phyloP scores from a whole-genome alignment of 2,329 filamentous ascomycete species.

The Aspergillus unguis region DNA sequence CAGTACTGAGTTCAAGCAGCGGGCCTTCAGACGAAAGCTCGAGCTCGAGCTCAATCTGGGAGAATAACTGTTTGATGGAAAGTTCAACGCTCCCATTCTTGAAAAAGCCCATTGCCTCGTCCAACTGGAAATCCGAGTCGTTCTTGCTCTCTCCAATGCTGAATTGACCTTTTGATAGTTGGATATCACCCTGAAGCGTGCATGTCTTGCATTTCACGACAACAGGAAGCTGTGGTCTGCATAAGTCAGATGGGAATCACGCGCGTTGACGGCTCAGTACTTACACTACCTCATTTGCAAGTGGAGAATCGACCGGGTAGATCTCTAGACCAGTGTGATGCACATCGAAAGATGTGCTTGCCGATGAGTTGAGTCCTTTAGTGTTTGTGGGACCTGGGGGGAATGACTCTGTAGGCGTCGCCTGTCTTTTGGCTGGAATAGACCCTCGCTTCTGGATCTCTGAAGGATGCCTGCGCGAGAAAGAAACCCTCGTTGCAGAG shows the following conservation, averaged over 20 bases:
- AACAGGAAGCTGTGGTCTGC: neutral
- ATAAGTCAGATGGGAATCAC: neutral
- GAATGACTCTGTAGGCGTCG: neutral
- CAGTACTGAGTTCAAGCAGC: neutral
- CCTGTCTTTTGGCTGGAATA: neutral
- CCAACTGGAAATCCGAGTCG: neutral
- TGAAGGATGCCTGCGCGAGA: neutral
- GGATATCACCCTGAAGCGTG: conserved; percentile 1
- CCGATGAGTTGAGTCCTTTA: neutral
- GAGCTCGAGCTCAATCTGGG: conserved; percentile 4
- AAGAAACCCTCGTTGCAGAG: neutral
- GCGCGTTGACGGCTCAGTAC: neutral
- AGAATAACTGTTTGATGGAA: neutral
- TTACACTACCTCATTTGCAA: neutral
- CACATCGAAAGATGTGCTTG: neutral
- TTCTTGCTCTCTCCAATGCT: neutral
- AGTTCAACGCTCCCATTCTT: conserved; percentile 1
- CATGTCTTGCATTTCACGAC: conserved; percentile 1
- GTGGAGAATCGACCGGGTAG: neutral
- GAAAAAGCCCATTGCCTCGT: neutral
- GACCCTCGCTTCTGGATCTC: neutral
- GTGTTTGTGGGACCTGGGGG: neutral
- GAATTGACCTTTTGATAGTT: neutral
- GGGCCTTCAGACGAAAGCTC: neutral
- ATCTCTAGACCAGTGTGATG: neutral